Conservation (phyloP, 495 filamentous ascomycete species). For the Haplographium delicatum region DNA sequence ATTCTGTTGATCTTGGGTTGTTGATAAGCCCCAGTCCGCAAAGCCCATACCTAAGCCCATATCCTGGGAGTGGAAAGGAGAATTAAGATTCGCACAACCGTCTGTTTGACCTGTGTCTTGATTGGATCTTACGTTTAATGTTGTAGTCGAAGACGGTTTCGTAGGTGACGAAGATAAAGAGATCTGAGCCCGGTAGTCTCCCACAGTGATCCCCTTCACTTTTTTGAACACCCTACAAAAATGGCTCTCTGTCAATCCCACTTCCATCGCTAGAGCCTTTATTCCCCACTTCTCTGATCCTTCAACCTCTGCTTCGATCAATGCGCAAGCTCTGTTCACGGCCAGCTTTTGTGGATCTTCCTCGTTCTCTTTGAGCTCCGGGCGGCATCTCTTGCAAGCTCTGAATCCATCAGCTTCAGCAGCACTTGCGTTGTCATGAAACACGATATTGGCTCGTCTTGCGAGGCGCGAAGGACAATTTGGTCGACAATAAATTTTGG, state of each 20-base stretch:
- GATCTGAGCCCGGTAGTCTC: conserved; percentile 42
- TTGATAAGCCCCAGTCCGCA: too few relatives aligned
- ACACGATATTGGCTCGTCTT: conserved; percentile 54
- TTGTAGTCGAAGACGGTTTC: too few relatives aligned
- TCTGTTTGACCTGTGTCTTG: too few relatives aligned
- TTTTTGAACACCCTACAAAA: conserved; percentile 61
- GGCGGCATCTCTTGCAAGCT: conserved; percentile 61
- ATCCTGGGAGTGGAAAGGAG: too few relatives aligned
- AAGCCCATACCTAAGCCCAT: too few relatives aligned
- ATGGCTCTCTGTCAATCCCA: conserved; percentile 53
- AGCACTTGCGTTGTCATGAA: conserved; percentile 49
- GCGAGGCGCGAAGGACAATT: conserved; percentile 56
- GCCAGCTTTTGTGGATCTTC: conserved; percentile 37
- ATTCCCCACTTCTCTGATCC: conserved; percentile 36
- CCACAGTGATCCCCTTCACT: conserved; percentile 54
- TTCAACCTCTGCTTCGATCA: conserved; percentile 23
- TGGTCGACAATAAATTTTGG: conserved; percentile 60
- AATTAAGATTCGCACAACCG: too few relatives aligned
- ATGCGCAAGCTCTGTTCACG: conserved; percentile 40
- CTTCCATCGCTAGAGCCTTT: conserved; percentile 41
- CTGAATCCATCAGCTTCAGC: conserved; percentile 54
- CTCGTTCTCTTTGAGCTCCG: conserved; percentile 32
- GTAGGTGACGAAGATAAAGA: too few relatives aligned
- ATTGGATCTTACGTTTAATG: too few relatives aligned
- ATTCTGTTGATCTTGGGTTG: too few relatives aligned